phyloP scores from a whole-genome alignment of 768 basidiomycete species.

The Suillus discolor region DNA sequence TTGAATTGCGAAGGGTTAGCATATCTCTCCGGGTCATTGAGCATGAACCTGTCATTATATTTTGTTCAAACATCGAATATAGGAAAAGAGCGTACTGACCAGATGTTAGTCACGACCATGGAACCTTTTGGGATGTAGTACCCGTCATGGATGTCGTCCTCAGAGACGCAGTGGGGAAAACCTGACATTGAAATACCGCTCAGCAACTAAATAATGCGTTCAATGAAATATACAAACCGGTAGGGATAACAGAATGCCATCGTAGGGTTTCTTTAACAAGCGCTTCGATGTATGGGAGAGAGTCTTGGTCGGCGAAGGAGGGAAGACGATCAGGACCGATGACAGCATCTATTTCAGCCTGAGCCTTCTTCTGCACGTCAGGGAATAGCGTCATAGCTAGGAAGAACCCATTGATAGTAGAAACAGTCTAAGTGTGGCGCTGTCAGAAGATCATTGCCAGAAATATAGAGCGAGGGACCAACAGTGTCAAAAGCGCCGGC shows the following conservation, averaged over 20 bases:
- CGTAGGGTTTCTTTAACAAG: conserved; percentile 58
- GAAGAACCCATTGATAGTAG: conserved; percentile 12
- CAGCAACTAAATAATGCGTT: conserved; percentile 34
- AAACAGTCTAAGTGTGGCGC: conserved; percentile 7
- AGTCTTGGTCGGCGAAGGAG: conserved; percentile 56
- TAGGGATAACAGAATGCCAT: conserved; percentile 42
- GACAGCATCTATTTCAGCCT: conserved; percentile 61
- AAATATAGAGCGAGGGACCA: neutral
- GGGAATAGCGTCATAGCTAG: conserved; percentile 22
- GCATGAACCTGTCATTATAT: conserved; percentile 28
- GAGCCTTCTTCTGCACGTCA: conserved; percentile 58
- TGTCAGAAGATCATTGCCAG: neutral
- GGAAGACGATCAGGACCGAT: conserved; percentile 63
- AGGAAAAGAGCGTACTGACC: conserved; percentile 20
- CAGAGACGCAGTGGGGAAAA: conserved; percentile 52
- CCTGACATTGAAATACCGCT: conserved; percentile 15
- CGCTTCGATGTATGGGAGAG: conserved; percentile 63
- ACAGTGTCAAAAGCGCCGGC: conserved; percentile 17
- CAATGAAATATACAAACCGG: conserved; percentile 43
- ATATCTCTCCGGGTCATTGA: no score
- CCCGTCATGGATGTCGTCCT: conserved; percentile 65
- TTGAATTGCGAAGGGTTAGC: no score
- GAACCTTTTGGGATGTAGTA: conserved; percentile 58
- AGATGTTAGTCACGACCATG: conserved; percentile 27
- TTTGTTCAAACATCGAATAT: conserved; percentile 3